Percentiles rank a stretch among this genome's conserved stretches.
Conservation (phyloP, 257 asterid genomes). For the Perilla frutescens region DNA sequence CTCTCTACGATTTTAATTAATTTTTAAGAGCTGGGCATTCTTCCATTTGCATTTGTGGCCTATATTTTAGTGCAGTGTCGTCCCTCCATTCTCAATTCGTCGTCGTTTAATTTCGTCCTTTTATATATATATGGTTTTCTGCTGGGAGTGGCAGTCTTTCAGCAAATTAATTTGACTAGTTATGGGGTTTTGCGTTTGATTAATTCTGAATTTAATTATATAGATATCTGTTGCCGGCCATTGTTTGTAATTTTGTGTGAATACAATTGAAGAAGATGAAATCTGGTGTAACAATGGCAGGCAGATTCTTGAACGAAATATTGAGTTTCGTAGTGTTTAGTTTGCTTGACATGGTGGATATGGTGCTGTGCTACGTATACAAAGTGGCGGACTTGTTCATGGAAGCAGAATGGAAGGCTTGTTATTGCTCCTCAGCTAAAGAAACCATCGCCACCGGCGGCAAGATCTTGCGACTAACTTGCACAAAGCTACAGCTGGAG, state of each 20-base stretch:
- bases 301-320: constrained; percentile 54
- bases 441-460: constrained; percentile 57
- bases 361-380: constrained; percentile 69
- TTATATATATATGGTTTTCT: no score
- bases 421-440: constrained; percentile 70
- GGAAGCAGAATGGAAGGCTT: constrained; percentile 90
- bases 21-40: not conserved
- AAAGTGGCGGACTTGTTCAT: constrained; percentile 61
- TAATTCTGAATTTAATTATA: no score
- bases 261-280: constrained; percentile 21
- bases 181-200: no score
- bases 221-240: no score
- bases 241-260: no score
- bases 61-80: not conserved
- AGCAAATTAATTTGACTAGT: no score
- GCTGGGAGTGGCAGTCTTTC: no score
- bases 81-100: not conserved
- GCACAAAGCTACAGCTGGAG: constrained; percentile 69
- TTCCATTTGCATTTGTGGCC: constrained; percentile 14
- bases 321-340: constrained; percentile 67
- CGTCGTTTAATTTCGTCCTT: not conserved
- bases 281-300: constrained; percentile 40
- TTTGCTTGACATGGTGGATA: constrained; percentile 64
- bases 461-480: constrained; percentile 63
- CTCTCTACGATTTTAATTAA: not conserved